Base-by-base conservation (phyloP, 2,329 filamentous ascomycete species). In the Ophiostoma quercus region DNA sequence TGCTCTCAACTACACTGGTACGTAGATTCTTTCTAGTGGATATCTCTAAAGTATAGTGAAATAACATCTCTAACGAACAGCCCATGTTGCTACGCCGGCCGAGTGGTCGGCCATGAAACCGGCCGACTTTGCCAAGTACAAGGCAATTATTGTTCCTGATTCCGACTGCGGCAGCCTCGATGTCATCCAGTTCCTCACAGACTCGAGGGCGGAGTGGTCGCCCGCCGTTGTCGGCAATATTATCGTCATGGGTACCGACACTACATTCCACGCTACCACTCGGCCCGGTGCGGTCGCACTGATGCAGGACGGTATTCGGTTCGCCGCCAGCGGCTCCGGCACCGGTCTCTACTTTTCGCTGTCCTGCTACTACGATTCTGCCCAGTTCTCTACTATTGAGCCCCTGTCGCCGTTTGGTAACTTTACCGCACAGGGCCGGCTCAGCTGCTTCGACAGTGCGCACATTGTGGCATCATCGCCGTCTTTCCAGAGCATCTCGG, bases 61-160 rank as follows among this genome's bases (percentile, higher is more conserved):
- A 41, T 14, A 14, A 41, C 1, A 41, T 3, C 11, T 54, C 67
- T 70, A n/a, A 70, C 66, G 2, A 2, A 1, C 34, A 74, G 73
- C 67, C 67, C 71, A 71, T 19, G 60, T 74, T 12, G 73, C 72
- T 9, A 69, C 73, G 3, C 12, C 29, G 14, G 51, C 37, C 8
- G 71, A 74, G 37, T 74, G 73, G 72, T 67, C 67, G 29, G 43
- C 67, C 60, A 73, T 74, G 73, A 79, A 77, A 8, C 79, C 79
- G 1, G 76, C 75, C 47, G 81, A 83, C 71, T 82, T 82, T 74
- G 77, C 79, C 65, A 76, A 77, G 69, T 83, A 78, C 78, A 81
- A 80, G 74, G 81, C 81, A 14, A 80, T 83, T 67, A 74, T 83
- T 68, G 75, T 83, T 51, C 78, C 79, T 7, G 81, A 83, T 71